These are phyloP conservation scores for Zygosaccharomyces siamensis DNA, from an alignment of 805 yeast species.

Conservation along the genomic window DNA sequence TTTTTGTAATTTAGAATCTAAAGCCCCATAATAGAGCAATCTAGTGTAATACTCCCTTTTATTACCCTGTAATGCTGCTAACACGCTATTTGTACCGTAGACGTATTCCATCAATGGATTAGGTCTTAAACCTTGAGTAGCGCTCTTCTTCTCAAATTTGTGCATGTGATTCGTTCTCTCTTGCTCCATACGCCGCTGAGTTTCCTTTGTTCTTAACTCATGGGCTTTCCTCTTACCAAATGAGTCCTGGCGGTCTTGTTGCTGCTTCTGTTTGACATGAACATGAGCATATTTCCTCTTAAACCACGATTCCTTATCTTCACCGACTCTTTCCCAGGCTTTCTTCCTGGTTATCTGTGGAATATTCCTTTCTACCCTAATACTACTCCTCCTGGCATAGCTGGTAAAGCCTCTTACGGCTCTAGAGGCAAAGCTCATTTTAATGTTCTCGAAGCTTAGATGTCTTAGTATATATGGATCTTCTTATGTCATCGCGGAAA, in stretches of 20 bases:
- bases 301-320: constrained; percentile 60
- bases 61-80: constrained; percentile 58
- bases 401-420: neutral
- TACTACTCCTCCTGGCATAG: constrained; percentile 1
- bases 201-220: constrained; percentile 13
- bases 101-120: constrained; percentile 61
- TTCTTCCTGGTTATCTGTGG: constrained; percentile 40
- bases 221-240: constrained; percentile 19
- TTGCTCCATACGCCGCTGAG: constrained; percentile 2
- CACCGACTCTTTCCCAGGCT: constrained; percentile 64
- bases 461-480: neutral
- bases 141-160: constrained; percentile 10
- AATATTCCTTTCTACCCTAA: constrained; percentile 40
- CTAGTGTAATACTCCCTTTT: constrained; percentile 51
- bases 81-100: constrained; percentile 71
- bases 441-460: neutral
- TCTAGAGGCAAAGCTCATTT: neutral
- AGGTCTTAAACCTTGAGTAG: constrained; percentile 20
- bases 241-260: constrained; percentile 13
- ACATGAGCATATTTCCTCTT: constrained; percentile 59
- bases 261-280: constrained; percentile 46
- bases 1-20: constrained; percentile 40
- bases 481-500: constrained; percentile 3
- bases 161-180: constrained; percentile 10
- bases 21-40: constrained; percentile 44